Evolutionary conservation across 441 rosid genomes (phyloP), one percentile per base, ranked within the genome.

Genomic region (Erodium texanum): DNA sequence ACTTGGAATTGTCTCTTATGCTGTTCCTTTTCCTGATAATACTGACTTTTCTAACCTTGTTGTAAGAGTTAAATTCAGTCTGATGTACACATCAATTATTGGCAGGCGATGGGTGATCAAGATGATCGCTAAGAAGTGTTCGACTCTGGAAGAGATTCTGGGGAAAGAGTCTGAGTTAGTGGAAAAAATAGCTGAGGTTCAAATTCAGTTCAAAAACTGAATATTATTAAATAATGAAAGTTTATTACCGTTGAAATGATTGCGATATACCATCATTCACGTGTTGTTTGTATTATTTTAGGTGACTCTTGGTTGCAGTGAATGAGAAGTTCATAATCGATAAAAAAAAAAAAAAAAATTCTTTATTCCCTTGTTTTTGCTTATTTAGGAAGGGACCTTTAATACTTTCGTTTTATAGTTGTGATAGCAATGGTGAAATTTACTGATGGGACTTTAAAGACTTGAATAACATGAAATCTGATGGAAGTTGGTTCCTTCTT

Each of bases 31-130:
- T 11, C 62, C 8, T 41, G 29, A 41, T 41, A n/a, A 11, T 41
- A 12, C 19, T 12, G 7, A 20, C 52, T 63, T 68, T 29, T 20
- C 66, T 62, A 2, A 56, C 36, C 15, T 38, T 0, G 11, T 24
- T 0, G n/a, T 48, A 56, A 65, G 7, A 12, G 4, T 24, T 22
- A 69, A 54, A 67, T 32, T 16, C 32, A 69, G 52, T 66, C 71
- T 68, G 27, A 24, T 61, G 12, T 22, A 34, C 69, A 24, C 32
- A 38, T 78, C 24, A 61, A 50, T 67, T 66, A 62, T 12, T 68
- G 34, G 34, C 89, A 94, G 92, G 87, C 84, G 93, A 73, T 94
- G 98, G 98, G 86, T 84, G 77, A 84, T 94, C 82, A 89, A 86
- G 84, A 84, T 71, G 81, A 70, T 87, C 74, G 81, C 89, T 70